A percentile compares a stretch with the other conserved stretches of the same genome.
Conservation (phyloP, 1,284 basidiomycete species). For the Ceraceosorus bombacis region DNA sequence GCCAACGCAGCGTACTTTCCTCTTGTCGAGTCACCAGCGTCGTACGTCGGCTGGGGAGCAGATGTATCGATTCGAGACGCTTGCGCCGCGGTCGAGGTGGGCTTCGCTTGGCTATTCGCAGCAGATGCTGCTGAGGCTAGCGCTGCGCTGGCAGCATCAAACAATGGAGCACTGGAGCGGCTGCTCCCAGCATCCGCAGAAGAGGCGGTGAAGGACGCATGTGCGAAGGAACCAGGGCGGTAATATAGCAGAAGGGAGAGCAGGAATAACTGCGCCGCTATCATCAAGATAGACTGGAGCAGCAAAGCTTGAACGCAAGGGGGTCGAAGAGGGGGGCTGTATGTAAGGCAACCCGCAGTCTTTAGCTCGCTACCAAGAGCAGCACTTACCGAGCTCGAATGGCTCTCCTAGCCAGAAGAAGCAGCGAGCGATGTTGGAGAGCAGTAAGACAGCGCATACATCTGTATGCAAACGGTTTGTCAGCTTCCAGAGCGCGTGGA, state of each 20-base stretch:
- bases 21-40: neutral
- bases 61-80: neutral
- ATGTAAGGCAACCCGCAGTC: neutral
- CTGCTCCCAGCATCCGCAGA: constrained; percentile 7
- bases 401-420: constrained; percentile 69
- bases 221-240: constrained; percentile 29
- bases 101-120: neutral
- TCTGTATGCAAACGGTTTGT: constrained; percentile 9
- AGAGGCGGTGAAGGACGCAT: constrained; percentile 14
- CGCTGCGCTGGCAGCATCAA: constrained; percentile 9
- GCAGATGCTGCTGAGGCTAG: neutral
- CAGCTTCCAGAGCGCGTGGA: neutral
- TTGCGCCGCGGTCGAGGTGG: neutral
- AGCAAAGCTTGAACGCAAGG: constrained; percentile 8
- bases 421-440: constrained; percentile 40
- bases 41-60: neutral
- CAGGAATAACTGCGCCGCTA: constrained; percentile 52
- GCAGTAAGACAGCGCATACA: constrained; percentile 34
- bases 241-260: constrained; percentile 54
- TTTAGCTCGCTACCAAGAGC: constrained; percentile 58
- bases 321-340: neutral
- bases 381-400: constrained; percentile 58
- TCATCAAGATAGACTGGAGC: constrained; percentile 47
- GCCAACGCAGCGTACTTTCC: constrained; percentile 14
- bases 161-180: constrained; percentile 3